A percentile compares a stretch with the other conserved stretches of the same genome.
Evolutionary conservation across 371 early-diverging fungal genomes (phyloP).

Genomic region (Mucor piriformis): DNA sequence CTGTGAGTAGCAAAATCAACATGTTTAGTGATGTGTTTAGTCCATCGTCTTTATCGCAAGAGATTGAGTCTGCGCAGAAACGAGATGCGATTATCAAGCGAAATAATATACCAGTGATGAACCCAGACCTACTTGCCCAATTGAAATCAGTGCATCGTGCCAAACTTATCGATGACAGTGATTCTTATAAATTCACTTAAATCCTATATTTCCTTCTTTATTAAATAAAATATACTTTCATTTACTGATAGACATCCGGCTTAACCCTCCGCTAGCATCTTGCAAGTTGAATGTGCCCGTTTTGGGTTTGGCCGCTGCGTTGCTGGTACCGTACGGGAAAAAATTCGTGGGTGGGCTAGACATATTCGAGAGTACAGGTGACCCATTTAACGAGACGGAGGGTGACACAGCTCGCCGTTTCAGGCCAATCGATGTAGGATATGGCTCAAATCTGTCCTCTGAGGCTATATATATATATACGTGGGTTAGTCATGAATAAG

Average conservation of each 20-base stretch:
- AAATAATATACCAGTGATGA: constrained; percentile 18
- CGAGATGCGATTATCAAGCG: constrained; percentile 10
- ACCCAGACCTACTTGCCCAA: constrained; percentile 21
- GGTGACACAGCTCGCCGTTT: constrained; percentile 53
- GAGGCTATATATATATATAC: constrained; percentile 23
- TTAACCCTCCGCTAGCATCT: constrained; percentile 50
- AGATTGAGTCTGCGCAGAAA: constrained; percentile 20
- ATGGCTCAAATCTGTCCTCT: constrained; percentile 45
- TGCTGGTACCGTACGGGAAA: constrained; percentile 9
- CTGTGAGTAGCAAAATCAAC: neutral
- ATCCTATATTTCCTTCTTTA: neutral
- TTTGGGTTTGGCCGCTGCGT: constrained; percentile 31
- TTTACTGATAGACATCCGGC: constrained; percentile 49
- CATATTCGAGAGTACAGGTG: constrained; percentile 41
- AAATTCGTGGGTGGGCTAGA: constrained; percentile 40
- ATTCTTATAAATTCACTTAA: constrained; percentile 33
- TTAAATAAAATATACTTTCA: constrained; percentile 7
- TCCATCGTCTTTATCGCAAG: constrained; percentile 12
- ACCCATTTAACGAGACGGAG: constrained; percentile 44
- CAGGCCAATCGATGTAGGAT: constrained; percentile 29
- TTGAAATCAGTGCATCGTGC: constrained; percentile 23
- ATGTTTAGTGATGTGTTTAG: neutral
- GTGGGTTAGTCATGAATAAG: neutral
- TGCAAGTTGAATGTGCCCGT: constrained; percentile 39
- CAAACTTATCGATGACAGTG: constrained; percentile 25